Evolutionary conservation across 345 rosid genomes (phyloP), one percentile per base, ranked within the genome.

Genomic region (Acer negundo): DNA sequence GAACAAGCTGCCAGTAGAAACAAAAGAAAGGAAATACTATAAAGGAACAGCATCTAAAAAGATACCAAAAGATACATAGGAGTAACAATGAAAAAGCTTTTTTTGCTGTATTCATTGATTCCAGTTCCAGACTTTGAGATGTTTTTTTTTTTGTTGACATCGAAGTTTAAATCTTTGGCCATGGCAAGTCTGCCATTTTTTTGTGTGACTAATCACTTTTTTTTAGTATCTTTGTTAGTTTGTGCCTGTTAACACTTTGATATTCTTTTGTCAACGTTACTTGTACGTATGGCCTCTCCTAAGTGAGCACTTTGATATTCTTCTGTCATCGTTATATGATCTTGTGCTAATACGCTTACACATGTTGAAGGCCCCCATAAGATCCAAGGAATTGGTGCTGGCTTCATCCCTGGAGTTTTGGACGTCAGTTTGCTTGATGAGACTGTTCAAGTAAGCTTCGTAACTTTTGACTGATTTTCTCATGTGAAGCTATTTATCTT

Each of bases 351-450:
- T 38, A 51, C 56, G 66, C 64, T 72, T 73, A 17, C 11, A 58
- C 38, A 61, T 67, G 28, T 76, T 24, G 38, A 68, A 91, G 96
- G 92, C 11, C 82, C 85, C 10, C 94, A 90, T 73, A 78, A 84
- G 80, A 91, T 91, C 51, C 85, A 91, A 79, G 96, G 94, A 79
- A 80, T 92, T 58, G 96, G 94, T 53, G 94, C 92, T 78, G 96
- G 92, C 47, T 78, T 90, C 77, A 79, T 92, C 59, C 91, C 94
- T 38, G 78, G 80, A 64, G 82, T 89, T 63, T 71, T 91, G 86
- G 86, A 89, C 10, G 56, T 80, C 67, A 75, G 40, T 62, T 20
- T 89, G 5, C 77, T 91, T 22, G 90, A 89, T 79, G 89, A 86
- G 80, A 83, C 83, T 75, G 35, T 90, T 70, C 85, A 80, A 61